These are phyloP conservation scores for Herpetomonas tarakana DNA, from an alignment of 208 protist genomes.

Conservation along the genomic window DNA sequence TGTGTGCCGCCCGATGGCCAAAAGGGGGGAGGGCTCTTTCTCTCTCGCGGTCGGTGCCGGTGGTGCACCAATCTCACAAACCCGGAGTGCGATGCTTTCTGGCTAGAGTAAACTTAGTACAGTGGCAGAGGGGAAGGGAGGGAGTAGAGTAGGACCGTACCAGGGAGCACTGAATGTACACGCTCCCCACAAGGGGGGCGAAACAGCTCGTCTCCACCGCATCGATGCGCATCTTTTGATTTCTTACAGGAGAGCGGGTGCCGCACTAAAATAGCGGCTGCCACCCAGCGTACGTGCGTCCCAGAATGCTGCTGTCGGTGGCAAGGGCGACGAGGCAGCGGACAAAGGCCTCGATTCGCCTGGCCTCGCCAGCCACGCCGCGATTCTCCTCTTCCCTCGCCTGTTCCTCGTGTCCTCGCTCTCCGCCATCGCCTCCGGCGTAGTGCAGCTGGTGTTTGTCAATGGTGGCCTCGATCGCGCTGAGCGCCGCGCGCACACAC, in stretches of 20 bases:
- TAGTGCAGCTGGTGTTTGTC: not conserved
- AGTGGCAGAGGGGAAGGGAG: no score
- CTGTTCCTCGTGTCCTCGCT: no score
- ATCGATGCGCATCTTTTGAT: no score
- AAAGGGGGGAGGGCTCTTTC: not conserved
- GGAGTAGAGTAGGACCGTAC: not conserved
- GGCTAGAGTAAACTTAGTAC: no score
- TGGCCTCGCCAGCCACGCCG: not conserved
- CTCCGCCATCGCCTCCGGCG: not conserved
- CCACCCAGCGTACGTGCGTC: slow-evolving; percentile 55
- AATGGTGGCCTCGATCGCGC: slow-evolving; percentile 1
- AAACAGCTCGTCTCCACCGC: no score
- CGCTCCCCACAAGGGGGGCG: no score
- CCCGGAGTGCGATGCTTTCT: no score
- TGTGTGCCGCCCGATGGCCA: not conserved
- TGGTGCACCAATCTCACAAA: no score
- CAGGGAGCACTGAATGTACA: no score
- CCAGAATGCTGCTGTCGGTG: slow-evolving; percentile 81
- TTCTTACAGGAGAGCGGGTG: no score
- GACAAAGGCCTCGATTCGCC: slow-evolving; percentile 23
- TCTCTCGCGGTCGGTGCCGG: not conserved
- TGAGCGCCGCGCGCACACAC: slow-evolving; percentile 1
- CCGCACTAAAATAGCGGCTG: slow-evolving; percentile 33
- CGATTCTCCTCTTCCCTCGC: not conserved
- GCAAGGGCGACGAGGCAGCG: slow-evolving; percentile 83